Base-by-base conservation (phyloP, 2,329 filamentous ascomycete species). In the Verticillium tricorpus region DNA sequence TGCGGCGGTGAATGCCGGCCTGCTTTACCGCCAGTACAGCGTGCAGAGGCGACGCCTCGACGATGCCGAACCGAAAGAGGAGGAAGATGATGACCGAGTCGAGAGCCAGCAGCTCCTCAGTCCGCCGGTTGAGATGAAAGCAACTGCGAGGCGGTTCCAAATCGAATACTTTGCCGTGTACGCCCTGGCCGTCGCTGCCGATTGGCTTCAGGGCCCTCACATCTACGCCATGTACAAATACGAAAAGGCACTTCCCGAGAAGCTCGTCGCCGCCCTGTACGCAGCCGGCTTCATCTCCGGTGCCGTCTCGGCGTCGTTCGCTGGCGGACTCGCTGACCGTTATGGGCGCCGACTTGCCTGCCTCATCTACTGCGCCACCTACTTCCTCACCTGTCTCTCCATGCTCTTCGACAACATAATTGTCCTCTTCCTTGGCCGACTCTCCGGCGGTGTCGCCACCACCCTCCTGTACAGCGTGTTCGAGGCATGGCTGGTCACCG, bases 401-500 rank as follows among this genome's bases (percentile, higher is more conserved):
- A 81, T 85, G 58, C 72, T 85, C 32, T 76, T 77, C 57, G 71
- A 76, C 32, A 69, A 72, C 45, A 64, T 78, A 2, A 67, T 71
- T 2, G 57, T 83, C 3, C 75, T 88, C 0, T 85, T 85, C 67
- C 57, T 81, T 3, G 85, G 85, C 17, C 78, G 84, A n/a, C 67
- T 82, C 1, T 76, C 82, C 8, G 84, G 84, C 17, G 85, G 85
- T 0, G 67, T 87, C 19, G 81, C 80, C 63, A 85, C 83, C 11
- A 86, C 82, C 15, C 72, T 87, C 22, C 76, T 87, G 19, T 86
- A 82, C 73, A 84, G 78, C 57, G 82, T 82, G 11, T 86, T 87
- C 64, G 84, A 87, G 66, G 80, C 82, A 56, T 87, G 84, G 84
- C 81, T 87, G 76, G 81, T 87, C 32, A 78, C 82, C 56, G 84